Evolutionary conservation across 371 early-diverging fungal genomes (phyloP).

Genomic region (Choanephora cucurbitarum): DNA sequence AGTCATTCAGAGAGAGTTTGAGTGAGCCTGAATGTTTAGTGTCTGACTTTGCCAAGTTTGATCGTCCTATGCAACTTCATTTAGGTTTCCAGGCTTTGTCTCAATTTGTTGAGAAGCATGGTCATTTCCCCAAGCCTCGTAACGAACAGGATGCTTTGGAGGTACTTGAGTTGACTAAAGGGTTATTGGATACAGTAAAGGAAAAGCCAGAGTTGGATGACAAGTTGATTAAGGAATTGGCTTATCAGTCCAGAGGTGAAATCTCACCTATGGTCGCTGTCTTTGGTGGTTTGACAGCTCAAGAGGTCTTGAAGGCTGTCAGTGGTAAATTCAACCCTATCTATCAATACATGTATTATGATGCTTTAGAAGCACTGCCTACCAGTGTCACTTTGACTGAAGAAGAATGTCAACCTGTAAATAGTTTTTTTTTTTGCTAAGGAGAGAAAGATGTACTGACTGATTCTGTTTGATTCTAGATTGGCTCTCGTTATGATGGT

Average conservation of each 20-base stretch:
- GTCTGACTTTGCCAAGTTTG: slow-evolving; percentile 97
- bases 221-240: slow-evolving; percentile 83
- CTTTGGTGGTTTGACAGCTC: slow-evolving; percentile 98
- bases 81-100: slow-evolving; percentile 93
- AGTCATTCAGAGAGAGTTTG: slow-evolving; percentile 77
- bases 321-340: slow-evolving; percentile 98
- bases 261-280: slow-evolving; percentile 98
- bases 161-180: slow-evolving; percentile 59
- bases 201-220: slow-evolving; percentile 83
- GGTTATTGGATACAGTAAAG: slow-evolving; percentile 47
- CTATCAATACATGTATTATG: slow-evolving; percentile 97
- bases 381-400: slow-evolving; percentile 63
- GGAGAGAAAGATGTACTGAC: too few relatives aligned
- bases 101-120: slow-evolving; percentile 66
- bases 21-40: slow-evolving; percentile 82
- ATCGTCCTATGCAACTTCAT: slow-evolving; percentile 91
- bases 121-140: slow-evolving; percentile 48
- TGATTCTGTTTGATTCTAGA: slow-evolving; percentile 22
- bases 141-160: slow-evolving; percentile 73
- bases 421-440: slow-evolving; percentile 5
- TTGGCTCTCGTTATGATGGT: slow-evolving; percentile 90
- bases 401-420: slow-evolving; percentile 71
- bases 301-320: slow-evolving; percentile 97
- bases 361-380: slow-evolving; percentile 95
- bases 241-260: slow-evolving; percentile 88